Conservation (phyloP, 2,329 filamentous ascomycete species). For the Davidsoniella eucalypti region DNA sequence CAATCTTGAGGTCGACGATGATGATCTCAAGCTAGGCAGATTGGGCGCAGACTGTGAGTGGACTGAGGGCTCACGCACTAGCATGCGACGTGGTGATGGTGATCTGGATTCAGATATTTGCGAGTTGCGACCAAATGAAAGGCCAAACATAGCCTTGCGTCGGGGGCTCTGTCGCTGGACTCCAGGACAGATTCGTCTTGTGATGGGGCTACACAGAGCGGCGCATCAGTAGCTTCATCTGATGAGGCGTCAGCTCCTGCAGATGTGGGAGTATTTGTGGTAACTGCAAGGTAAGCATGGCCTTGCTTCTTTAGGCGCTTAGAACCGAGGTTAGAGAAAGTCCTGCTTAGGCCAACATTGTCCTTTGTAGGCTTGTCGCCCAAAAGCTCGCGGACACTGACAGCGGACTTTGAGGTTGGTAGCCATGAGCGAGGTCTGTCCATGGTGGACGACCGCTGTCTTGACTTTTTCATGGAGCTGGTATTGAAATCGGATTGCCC, state of each 20-base stretch:
- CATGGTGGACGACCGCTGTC: slow-evolving; percentile 30
- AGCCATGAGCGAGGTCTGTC: slow-evolving; percentile 38
- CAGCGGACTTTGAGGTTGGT: slow-evolving; percentile 26
- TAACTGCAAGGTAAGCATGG: not conserved
- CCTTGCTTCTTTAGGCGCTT: slow-evolving; percentile 4
- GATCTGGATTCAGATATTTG: slow-evolving; percentile 11
- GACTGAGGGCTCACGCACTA: slow-evolving; percentile 4
- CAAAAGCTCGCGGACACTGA: slow-evolving; percentile 21
- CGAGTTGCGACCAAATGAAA: slow-evolving; percentile 10
- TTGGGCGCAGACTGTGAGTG: slow-evolving; percentile 12
- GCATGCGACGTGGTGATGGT: slow-evolving; percentile 10
- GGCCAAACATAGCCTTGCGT: slow-evolving; percentile 12
- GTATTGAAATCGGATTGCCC: not conserved
- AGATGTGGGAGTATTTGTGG: not conserved
- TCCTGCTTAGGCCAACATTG: not conserved
- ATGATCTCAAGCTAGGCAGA: slow-evolving; percentile 9
- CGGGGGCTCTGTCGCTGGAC: slow-evolving; percentile 6
- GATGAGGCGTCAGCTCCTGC: not conserved
- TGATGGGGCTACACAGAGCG: slow-evolving; percentile 1
- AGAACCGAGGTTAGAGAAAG: slow-evolving; percentile 3
- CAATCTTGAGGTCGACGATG: slow-evolving; percentile 7
- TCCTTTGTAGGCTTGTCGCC: slow-evolving; percentile 14
- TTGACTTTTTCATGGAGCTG: slow-evolving; percentile 15
- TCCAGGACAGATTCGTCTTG: slow-evolving; percentile 6
- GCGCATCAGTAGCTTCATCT: not conserved